Conservation (phyloP, 805 yeast species). For the Candida incommunis region DNA sequence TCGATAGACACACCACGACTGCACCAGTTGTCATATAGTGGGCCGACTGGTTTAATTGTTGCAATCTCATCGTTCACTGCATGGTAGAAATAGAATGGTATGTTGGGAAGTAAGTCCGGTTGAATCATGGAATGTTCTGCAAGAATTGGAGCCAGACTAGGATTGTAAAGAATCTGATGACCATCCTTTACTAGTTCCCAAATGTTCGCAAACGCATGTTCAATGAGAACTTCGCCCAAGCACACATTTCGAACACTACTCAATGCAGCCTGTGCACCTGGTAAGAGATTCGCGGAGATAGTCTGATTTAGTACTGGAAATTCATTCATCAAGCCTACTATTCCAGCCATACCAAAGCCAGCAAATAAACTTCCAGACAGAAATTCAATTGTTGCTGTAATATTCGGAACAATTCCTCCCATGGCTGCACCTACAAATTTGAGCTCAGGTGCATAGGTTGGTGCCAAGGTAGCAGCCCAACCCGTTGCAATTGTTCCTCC, state of each 20-base stretch:
- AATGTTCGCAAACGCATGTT: conserved; percentile 10
- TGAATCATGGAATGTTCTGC: conserved; percentile 8
- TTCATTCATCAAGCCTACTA: conserved; percentile 15
- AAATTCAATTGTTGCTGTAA: conserved; percentile 8
- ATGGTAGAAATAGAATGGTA: conserved; percentile 15
- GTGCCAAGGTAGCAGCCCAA: conserved; percentile 13
- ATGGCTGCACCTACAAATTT: conserved; percentile 11
- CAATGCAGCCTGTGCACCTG: conserved; percentile 7
- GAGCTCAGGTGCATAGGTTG: conserved; percentile 14
- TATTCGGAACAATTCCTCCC: conserved; percentile 14
- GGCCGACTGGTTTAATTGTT: conserved; percentile 8
- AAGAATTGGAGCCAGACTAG: conserved; percentile 7
- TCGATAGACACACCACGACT: conserved; percentile 10
- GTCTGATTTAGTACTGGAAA: conserved; percentile 13
- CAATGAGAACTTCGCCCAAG: conserved; percentile 6
- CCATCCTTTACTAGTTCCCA: conserved; percentile 10
- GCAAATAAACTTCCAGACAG: conserved; percentile 13
- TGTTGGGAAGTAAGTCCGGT: conserved; percentile 12
- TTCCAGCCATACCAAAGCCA: conserved; percentile 14
- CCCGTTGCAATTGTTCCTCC: conserved; percentile 15
- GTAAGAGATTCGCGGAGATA: conserved; percentile 5
- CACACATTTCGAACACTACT: conserved; percentile 8
- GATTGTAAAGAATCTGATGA: conserved; percentile 6
- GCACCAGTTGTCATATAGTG: conserved; percentile 12
- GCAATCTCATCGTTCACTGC: conserved; percentile 15